These are phyloP conservation scores for Torulaspora globosa DNA, from an alignment of 1,139 yeast genomes.

Conservation along the genomic window DNA sequence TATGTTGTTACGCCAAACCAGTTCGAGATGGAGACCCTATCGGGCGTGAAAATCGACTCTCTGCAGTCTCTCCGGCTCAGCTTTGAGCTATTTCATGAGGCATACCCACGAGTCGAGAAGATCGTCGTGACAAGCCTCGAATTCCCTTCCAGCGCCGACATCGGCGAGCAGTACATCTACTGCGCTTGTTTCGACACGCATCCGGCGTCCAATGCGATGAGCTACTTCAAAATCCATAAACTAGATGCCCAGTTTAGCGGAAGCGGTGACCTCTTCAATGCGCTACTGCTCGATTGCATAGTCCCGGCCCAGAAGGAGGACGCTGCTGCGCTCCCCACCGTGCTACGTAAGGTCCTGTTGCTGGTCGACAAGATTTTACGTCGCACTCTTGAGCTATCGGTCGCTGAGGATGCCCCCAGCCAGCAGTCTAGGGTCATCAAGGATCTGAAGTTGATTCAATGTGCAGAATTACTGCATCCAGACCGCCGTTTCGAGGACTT, in stretches of 20 bases:
- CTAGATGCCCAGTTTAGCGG: slow-evolving; percentile 82
- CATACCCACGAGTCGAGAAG: slow-evolving; percentile 50
- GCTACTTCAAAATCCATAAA: slow-evolving; percentile 48
- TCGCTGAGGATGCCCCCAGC: slow-evolving; percentile 5
- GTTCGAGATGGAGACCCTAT: slow-evolving; percentile 75
- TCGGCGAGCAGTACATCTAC: slow-evolving; percentile 37
- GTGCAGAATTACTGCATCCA: slow-evolving; percentile 26
- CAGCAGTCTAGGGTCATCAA: slow-evolving; percentile 28
- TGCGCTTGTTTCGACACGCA: slow-evolving; percentile 48
- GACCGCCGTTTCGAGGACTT: neutral
- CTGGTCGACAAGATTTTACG: slow-evolving; percentile 36
- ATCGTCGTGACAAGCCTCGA: slow-evolving; percentile 67
- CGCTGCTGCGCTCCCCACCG: slow-evolving; percentile 18
- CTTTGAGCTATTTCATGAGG: slow-evolving; percentile 46
- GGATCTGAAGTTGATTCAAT: slow-evolving; percentile 38
- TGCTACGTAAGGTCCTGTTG: slow-evolving; percentile 36
- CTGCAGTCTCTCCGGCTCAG: slow-evolving; percentile 45
- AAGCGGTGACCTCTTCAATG: slow-evolving; percentile 87
- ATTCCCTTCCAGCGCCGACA: slow-evolving; percentile 21
- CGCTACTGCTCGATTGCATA: slow-evolving; percentile 62
- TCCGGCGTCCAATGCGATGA: slow-evolving; percentile 24
- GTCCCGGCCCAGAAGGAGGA: slow-evolving; percentile 28
- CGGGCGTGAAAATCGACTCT: slow-evolving; percentile 49
- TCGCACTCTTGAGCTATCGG: slow-evolving; percentile 32
- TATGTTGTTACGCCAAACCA: slow-evolving; percentile 85